phyloP scores from a whole-genome alignment of 306 rosid species.

The Lupinus albus region DNA sequence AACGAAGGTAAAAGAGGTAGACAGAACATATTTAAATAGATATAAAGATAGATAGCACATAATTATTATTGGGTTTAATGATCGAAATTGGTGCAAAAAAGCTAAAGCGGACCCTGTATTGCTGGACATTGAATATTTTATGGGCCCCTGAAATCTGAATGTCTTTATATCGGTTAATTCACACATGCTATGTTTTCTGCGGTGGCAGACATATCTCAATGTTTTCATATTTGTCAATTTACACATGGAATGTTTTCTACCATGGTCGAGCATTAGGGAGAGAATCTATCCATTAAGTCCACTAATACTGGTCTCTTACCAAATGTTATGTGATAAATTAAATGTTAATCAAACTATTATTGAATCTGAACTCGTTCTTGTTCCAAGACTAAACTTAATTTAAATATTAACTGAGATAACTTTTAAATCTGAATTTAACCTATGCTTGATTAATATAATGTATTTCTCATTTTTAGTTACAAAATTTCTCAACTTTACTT shows the following conservation, averaged over 20 bases:
- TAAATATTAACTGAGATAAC: too few species aligned
- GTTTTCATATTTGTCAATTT: conserved; percentile 12
- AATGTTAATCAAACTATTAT: too few species aligned
- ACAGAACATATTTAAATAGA: conserved; percentile 34
- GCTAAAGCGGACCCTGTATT: conserved; percentile 11
- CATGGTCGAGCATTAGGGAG: too few species aligned
- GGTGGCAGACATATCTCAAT: conserved; percentile 2
- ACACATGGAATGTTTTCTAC: not conserved
- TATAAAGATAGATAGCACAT: conserved; percentile 13
- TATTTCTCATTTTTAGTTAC: too few species aligned
- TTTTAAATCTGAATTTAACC: too few species aligned
- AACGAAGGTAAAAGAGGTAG: conserved; percentile 16
- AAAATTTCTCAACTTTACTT: too few species aligned
- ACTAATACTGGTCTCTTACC: too few species aligned
- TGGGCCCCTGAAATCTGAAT: conserved; percentile 18
- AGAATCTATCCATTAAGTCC: too few species aligned
- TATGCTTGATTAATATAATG: too few species aligned
- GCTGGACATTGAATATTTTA: conserved; percentile 19
- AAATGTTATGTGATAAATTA: too few species aligned
- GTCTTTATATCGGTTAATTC: conserved; percentile 8
- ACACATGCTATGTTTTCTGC: conserved; percentile 3
- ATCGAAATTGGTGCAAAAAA: conserved; percentile 42
- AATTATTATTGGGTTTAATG: conserved; percentile 34
- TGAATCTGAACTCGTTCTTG: too few species aligned
- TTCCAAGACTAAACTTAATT: too few species aligned